Evolutionary conservation across 2,329 filamentous ascomycete species (phyloP).

Genomic region (Sporothrix pallida): DNA sequence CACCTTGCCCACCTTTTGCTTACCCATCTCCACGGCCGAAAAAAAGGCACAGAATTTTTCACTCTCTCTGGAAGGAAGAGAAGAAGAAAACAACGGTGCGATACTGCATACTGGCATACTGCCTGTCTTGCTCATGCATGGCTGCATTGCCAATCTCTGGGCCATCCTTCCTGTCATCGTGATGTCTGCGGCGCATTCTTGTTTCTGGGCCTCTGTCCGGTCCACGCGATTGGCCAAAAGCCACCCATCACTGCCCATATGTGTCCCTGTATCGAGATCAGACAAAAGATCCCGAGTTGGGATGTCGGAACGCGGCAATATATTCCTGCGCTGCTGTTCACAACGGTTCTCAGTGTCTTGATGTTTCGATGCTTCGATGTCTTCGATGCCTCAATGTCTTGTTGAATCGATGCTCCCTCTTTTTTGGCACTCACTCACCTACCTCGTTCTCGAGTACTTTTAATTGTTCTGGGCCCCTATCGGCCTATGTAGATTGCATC

Average conservation of each 20-base stretch:
- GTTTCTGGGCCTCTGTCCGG: constrained; percentile 4
- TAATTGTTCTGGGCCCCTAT: neutral
- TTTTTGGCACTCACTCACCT: neutral
- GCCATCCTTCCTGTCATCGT: neutral
- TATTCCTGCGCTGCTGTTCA: neutral
- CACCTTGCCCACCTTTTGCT: neutral
- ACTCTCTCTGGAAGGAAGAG: neutral
- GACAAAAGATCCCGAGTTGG: neutral
- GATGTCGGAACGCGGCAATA: neutral
- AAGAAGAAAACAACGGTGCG: neutral
- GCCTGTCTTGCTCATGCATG: neutral
- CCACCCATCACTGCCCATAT: neutral
- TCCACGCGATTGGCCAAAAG: neutral
- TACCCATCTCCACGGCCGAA: neutral
- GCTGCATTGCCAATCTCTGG: neutral
- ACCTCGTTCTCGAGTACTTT: neutral
- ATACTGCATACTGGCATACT: constrained; percentile 7
- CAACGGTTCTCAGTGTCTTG: neutral
- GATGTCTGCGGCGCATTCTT: constrained; percentile 19
- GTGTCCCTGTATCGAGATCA: constrained; percentile 9
- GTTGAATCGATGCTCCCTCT: neutral
- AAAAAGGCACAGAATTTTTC: neutral
- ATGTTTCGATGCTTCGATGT: too few species aligned
- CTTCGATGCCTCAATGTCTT: too few species aligned
- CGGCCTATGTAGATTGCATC: neutral